phyloP scores from a whole-genome alignment of 1,139 yeast genomes.

The Geotrichum reessii region DNA sequence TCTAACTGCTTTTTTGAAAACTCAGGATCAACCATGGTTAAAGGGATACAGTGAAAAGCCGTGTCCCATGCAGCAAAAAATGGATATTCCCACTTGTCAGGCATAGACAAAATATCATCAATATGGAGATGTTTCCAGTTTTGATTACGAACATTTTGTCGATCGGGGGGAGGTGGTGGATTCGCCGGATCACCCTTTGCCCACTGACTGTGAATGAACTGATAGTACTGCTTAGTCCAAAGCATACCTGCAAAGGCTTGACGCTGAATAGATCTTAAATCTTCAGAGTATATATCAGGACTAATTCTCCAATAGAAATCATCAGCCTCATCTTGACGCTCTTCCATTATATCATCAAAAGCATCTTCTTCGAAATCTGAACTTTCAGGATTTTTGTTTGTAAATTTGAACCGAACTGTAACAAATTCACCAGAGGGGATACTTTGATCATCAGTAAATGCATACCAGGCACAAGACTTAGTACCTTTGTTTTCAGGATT shows the following conservation, averaged over 20 bases:
- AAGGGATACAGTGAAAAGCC: slow-evolving; percentile 91
- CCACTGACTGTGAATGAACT: slow-evolving; percentile 86
- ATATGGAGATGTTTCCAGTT: slow-evolving; percentile 89
- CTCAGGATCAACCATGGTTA: slow-evolving; percentile 92
- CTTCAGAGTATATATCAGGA: slow-evolving; percentile 81
- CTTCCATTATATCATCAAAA: slow-evolving; percentile 66
- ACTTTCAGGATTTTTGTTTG: slow-evolving; percentile 42
- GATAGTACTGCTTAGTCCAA: slow-evolving; percentile 93
- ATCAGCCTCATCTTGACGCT: slow-evolving; percentile 85
- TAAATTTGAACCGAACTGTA: slow-evolving; percentile 73
- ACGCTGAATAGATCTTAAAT: slow-evolving; percentile 78
- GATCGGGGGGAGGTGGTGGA: slow-evolving; percentile 67
- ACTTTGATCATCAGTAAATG: slow-evolving; percentile 67
- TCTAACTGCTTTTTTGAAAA: slow-evolving; percentile 90
- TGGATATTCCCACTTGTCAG: slow-evolving; percentile 97
- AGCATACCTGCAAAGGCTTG: slow-evolving; percentile 92
- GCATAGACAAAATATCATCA: slow-evolving; percentile 83
- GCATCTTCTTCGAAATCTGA: slow-evolving; percentile 60
- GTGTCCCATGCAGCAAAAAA: slow-evolving; percentile 98
- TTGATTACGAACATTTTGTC: slow-evolving; percentile 79
- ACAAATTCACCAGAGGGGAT: slow-evolving; percentile 89
- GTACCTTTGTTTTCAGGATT: slow-evolving; percentile 70
- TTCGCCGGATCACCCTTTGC: slow-evolving; percentile 79
- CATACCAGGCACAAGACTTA: slow-evolving; percentile 75
- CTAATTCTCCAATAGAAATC: slow-evolving; percentile 88